Evolutionary conservation across 176 grass and related monocot genomes (phyloP).

Genomic region (Oryza nivara): DNA sequence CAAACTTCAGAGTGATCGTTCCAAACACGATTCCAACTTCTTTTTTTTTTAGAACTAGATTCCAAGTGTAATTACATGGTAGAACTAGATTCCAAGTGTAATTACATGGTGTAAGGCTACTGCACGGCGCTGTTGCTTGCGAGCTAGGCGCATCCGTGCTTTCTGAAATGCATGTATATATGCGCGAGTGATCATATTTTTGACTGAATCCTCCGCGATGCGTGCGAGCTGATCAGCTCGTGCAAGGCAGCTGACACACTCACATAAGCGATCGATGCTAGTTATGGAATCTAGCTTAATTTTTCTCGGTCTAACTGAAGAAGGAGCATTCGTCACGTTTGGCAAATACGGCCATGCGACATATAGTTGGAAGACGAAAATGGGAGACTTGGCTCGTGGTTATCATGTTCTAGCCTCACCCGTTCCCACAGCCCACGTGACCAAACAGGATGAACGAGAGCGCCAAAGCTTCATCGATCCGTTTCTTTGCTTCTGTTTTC

Average conservation of each 20-base stretch:
- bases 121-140: not conserved
- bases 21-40: not conserved
- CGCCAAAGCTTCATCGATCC: not conserved
- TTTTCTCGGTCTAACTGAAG: not conserved
- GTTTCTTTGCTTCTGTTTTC: not conserved
- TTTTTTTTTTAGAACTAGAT: too few species aligned
- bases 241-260: not conserved
- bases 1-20: slow-evolving; percentile 1
- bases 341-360: not conserved
- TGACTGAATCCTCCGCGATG: slow-evolving; percentile 11
- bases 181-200: not conserved
- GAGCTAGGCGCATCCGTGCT: not conserved
- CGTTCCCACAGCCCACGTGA: not conserved
- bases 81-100: not conserved
- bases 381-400: not conserved
- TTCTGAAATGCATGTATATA: not conserved
- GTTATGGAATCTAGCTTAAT: not conserved
- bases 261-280: not conserved
- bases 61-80: not conserved
- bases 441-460: not conserved
- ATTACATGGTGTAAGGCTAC: slow-evolving; percentile 15
- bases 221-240: not conserved
- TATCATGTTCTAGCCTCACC: not conserved
- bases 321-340: not conserved
- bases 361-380: not conserved